Conservation (phyloP, 768 basidiomycete species). For the Sarcodon sp. region DNA sequence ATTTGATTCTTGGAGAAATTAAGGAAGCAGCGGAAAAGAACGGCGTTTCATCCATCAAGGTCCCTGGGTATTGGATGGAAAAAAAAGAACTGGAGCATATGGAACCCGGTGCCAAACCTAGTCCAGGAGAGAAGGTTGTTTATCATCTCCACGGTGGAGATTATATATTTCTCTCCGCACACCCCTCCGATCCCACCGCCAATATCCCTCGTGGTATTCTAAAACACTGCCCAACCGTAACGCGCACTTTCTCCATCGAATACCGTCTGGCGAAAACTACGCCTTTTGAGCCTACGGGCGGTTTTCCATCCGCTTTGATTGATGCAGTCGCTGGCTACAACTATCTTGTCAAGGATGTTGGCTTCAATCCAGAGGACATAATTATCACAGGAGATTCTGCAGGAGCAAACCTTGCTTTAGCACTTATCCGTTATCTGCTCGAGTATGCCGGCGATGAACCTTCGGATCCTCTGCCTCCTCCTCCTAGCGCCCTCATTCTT, state of each 20-base stretch:
- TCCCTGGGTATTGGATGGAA: conserved; percentile 14
- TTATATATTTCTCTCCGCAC: conserved; percentile 39
- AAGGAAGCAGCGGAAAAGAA: conserved; percentile 6
- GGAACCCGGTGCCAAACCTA: conserved; percentile 2
- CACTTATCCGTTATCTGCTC: conserved; percentile 49
- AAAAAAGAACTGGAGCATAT: neutral
- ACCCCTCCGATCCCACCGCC: conserved; percentile 36
- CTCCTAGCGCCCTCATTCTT: conserved; percentile 27
- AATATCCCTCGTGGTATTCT: conserved; percentile 34
- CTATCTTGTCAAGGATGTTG: conserved; percentile 47
- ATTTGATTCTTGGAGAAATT: conserved; percentile 11
- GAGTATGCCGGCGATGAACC: conserved; percentile 29
- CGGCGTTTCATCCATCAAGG: conserved; percentile 5
- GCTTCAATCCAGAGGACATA: conserved; percentile 47
- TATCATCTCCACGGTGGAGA: conserved; percentile 25
- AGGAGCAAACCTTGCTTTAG: conserved; percentile 59
- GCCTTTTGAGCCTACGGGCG: conserved; percentile 23
- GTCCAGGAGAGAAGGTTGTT: conserved; percentile 10
- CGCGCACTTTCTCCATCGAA: conserved; percentile 48
- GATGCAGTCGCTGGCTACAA: conserved; percentile 66
- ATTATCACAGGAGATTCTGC: conserved; percentile 70
- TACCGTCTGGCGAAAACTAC: conserved; percentile 50
- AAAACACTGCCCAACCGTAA: conserved; percentile 25
- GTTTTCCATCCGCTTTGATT: conserved; percentile 66
- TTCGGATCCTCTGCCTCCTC: conserved; percentile 19